Base-by-base conservation (phyloP, 208 protist genomes). In the Leishmania lainsoni region DNA sequence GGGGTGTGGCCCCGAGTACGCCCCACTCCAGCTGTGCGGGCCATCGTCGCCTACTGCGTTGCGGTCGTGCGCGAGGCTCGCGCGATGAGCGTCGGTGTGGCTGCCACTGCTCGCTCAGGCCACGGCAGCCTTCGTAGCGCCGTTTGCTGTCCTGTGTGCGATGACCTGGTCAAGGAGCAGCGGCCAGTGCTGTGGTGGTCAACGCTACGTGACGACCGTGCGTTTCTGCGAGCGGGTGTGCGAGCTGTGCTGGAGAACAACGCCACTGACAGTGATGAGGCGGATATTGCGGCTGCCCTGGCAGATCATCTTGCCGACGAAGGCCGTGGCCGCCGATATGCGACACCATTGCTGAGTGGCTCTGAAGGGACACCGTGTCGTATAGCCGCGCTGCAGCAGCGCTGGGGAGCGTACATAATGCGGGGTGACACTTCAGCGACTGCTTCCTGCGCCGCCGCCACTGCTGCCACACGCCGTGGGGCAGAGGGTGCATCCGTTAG, bases 81-180 rank as follows among this genome's bases (percentile, higher is more conserved):
- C 32, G 79, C 45, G 52, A 83, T 83, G 39, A 79, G 81, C 74
- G 87, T 81, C 32, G 56, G 72, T 22, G 81, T 91, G 45, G 83
- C 76, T 75, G 87, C 78, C 54, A 26, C n/a, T 56, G 32, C 32
- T 54, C 48, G 69, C 14, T 45, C 51, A 52, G 65, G 35, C 45
- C 29, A 16, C 63, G 59, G 35, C 65, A n/a, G 29, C 14, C 20
- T 68, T 10, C 39, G 29, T 42, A 56, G 51, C 35, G 49, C 74
- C 26, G 73, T 87, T 49, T 87, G 69, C 39, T 91, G 88, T 74
- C 88, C 88, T 4, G 88, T 91, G 29, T 91, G 88, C 65, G 88
- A 91, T 35, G 52, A 78, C 22, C 65, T 84, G 42, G 63, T 81
- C 49, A 80, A 81, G 54, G 78, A 86, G 76, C 45, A 85, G 59